Percentiles rank a stretch among this genome's conserved stretches.
Conservation (phyloP, 441 rosid genomes). For the Eutrema salsugineum region DNA sequence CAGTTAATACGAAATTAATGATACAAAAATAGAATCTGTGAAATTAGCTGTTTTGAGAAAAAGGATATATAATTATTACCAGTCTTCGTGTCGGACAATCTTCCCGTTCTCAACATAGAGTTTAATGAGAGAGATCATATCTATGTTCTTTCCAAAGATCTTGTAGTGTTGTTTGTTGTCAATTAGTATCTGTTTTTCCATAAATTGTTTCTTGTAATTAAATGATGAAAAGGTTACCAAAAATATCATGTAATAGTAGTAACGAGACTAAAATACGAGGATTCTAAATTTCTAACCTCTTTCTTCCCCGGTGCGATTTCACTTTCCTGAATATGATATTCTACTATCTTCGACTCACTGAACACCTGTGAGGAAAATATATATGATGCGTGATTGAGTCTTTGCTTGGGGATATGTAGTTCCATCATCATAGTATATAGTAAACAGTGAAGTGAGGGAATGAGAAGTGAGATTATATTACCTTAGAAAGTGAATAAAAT, state of each 20-base stretch:
- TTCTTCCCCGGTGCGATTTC: slow-evolving; percentile 42
- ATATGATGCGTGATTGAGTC: background rate
- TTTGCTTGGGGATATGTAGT: background rate
- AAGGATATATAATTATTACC: slow-evolving; percentile 38
- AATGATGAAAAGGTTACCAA: background rate
- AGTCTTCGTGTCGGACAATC: slow-evolving; percentile 81
- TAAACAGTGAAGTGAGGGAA: background rate
- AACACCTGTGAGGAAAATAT: slow-evolving; percentile 46
- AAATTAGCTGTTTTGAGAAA: background rate
- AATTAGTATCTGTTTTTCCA: slow-evolving; percentile 53
- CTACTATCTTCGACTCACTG: slow-evolving; percentile 68
- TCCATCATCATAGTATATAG: background rate
- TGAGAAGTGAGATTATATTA: slow-evolving; percentile 1
- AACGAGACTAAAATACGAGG: background rate
- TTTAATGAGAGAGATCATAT: slow-evolving; percentile 75
- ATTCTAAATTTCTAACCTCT: slow-evolving; percentile 55
- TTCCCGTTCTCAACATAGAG: slow-evolving; percentile 62
- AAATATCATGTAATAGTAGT: background rate
- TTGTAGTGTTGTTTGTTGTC: slow-evolving; percentile 83
- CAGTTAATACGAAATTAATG: background rate
- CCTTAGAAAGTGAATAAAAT: slow-evolving; percentile 82
- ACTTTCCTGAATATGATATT: slow-evolving; percentile 57
- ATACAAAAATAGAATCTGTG: background rate
- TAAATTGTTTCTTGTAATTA: background rate
- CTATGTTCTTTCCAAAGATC: slow-evolving; percentile 62